Base-by-base conservation (phyloP, 2,329 filamentous ascomycete species). In the Claviceps capensis region DNA sequence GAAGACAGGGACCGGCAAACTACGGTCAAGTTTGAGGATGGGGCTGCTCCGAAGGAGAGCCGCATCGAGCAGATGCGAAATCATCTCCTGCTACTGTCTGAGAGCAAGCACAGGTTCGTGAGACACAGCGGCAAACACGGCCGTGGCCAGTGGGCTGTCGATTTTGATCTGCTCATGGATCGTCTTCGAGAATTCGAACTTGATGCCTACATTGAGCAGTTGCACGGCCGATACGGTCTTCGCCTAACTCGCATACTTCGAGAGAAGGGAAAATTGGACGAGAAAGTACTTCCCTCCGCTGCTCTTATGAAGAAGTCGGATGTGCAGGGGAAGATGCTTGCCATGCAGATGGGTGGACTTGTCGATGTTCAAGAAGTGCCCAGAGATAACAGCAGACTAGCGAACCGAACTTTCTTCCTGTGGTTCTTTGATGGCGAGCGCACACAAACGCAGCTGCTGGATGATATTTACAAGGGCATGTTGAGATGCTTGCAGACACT, bases 291-390 rank as follows among this genome's bases (percentile, higher is more conserved):
- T 13, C 85, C 86, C 40, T 82, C 83, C 48, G 76, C 89, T 52
- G 86, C 86, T 50, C 78, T 98, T 55, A 84, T 96, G 73, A 85
- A 85, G 53, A 87, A 91, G 60, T 82, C 85, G 53, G 88, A 95
- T 50, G 81, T 97, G 23, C 87, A 93, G 47, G 82, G 84, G 53
- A 85, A 89, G 56, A 83, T 97, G 67, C 83, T 87, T 14, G 81
- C 83, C 55, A 86, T 98, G 77, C 87, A 95, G 59, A 83, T 88
- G 65, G 82, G 82, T 17, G 91, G 93, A 2, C 83, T 93, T 55
- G 81, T 95, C 13, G 88, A 97, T 58, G 81, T 95, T 5, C 93
- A 98, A 66, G 93, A 98, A 70, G 85, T 98, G 0, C 93, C 93
- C 0, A 86, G 87, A 58, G 91, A 97, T 61, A 85, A 85, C 57